Base-by-base conservation (phyloP, 225 moss, liverwort and hornwort genomes). In the Pleurozium schreberi region DNA sequence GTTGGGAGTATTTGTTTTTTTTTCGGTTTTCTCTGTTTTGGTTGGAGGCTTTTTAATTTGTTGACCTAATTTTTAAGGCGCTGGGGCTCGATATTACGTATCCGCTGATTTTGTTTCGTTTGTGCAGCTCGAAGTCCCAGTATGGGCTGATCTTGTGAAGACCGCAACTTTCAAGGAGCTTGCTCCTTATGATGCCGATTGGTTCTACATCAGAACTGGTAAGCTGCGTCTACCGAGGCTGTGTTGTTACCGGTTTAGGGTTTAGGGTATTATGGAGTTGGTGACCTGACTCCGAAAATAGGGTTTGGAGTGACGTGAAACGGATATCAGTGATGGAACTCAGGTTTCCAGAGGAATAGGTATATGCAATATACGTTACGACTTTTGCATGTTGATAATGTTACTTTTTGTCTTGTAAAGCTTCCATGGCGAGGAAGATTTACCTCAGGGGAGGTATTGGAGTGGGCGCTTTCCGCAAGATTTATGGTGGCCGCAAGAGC, bases 361-460 rank as follows among this genome's bases (percentile, higher is more conserved):
- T 20, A 2, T 7, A 11, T 75, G 58, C 50, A 45, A 17, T 42
- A 62, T 33, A n/a, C n/a, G 36, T 62, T 33, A 76, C n/a, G n/a
- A 66, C 3, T 13, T 17, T 4, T 55, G 43, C 33, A 85, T 62
- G 18, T 33, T 78, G 30, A 47, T n/a, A 11, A 12, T 47, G 62
- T 40, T 83, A 1, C 14, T 28, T 80, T 89, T 73, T 40, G 80
- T 30, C 25, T 79, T 11, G 65, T 93, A 83, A 91, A 98, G 97
- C 96, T 63, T 98, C 98, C 9, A 98, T 98, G 96, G 98, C 96
- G 64, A 95, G 98, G 93, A 98, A 98, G 91, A 96, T 98, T 86
- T 98, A 98, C 91, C 89, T 98, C 45, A 92, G 96, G 80, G 94
- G 94, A 83, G 96, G 96, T 47, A 96, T 96, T 92, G 98, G 98